A percentile compares a stretch with the other conserved stretches of the same genome.
Evolutionary conservation across 2,329 filamentous ascomycete species (phyloP).

Genomic region (Cladosporium sp.): DNA sequence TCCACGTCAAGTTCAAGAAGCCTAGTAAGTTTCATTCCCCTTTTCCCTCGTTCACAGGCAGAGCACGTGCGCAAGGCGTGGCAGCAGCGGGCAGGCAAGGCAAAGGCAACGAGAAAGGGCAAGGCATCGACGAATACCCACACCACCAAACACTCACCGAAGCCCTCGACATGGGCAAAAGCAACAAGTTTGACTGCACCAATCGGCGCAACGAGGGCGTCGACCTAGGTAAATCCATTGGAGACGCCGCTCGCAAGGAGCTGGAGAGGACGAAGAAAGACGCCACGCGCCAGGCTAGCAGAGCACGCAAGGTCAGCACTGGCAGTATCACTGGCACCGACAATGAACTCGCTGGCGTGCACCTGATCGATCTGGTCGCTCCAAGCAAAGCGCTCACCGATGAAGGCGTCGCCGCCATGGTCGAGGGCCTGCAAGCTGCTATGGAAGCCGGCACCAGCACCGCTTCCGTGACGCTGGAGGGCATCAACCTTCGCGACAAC

Average conservation of each 20-base stretch:
- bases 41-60: not conserved
- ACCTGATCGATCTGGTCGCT: slow-evolving; percentile 42
- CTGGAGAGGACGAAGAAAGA: slow-evolving; percentile 30
- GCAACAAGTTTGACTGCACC: slow-evolving; percentile 35
- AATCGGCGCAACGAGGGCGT: slow-evolving; percentile 45
- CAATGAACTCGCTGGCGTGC: slow-evolving; percentile 11
- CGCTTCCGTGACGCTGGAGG: slow-evolving; percentile 37
- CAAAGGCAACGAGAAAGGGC: not conserved
- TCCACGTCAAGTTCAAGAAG: not conserved
- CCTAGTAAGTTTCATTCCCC: not conserved
- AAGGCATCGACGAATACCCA: not conserved
- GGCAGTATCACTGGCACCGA: slow-evolving; percentile 18
- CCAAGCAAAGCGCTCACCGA: slow-evolving; percentile 44
- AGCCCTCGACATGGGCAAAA: slow-evolving; percentile 25
- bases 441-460: slow-evolving; percentile 31
- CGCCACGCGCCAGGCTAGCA: slow-evolving; percentile 20
- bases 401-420: slow-evolving; percentile 40
- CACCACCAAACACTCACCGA: not conserved
- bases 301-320: slow-evolving; percentile 26
- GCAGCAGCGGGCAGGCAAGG: not conserved
- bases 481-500: slow-evolving; percentile 45
- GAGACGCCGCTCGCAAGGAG: slow-evolving; percentile 40
- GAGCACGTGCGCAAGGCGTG: not conserved
- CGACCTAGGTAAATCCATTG: slow-evolving; percentile 43
- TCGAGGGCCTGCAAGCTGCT: slow-evolving; percentile 39